Base-by-base conservation (phyloP, 768 basidiomycete species). In the Termitomyces sp. region DNA sequence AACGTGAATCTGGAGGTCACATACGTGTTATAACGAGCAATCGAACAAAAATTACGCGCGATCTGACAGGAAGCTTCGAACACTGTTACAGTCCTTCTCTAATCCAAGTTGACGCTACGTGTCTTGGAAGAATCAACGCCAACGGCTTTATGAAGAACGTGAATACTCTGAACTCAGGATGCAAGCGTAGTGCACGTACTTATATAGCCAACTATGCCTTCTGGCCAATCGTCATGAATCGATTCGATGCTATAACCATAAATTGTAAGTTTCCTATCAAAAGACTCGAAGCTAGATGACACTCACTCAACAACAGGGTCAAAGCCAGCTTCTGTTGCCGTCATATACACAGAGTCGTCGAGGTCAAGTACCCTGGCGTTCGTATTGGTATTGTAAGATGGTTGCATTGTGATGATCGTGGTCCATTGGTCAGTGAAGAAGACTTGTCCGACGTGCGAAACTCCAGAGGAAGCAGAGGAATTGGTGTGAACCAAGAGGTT, bases 351-450 rank as follows among this genome's bases (percentile, higher is more conserved):
- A 34, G 68, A 57, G 58, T 78, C 77, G 9, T 72, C 67, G 31
- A 69, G 65, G 64, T 78, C 74, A 34, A 62, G 32, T n/a, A 69
- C 67, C 38, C 70, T 63, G 4, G 32, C n/a, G 38, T 74, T 70
- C 0, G 67, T 72, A 61, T 75, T 76, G 52, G 68, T 57, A 51
- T 62, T 67, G 65, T 78, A 78, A 7, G 71, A 67, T 8, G 67
- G 56, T 14, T 67, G 68, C 55, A 63, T 68, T 59, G 68, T 63
- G 25, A 77, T 68, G 32, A 71, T 66, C 3, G 69, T 67, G 38
- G 70, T 76, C 74, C 73, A 76, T 20, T 60, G 61, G 50, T 78
- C 77, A 9, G 71, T 71, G 68, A 79, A 79, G 71, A 77, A 79
- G 15, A 78, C 64, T 54, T 74, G 76, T 7, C 78, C 78, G 47